Percentiles rank a stretch among this genome's conserved stretches.
Conservation (phyloP, 768 basidiomycete genomes). For the Mycena crocata region DNA sequence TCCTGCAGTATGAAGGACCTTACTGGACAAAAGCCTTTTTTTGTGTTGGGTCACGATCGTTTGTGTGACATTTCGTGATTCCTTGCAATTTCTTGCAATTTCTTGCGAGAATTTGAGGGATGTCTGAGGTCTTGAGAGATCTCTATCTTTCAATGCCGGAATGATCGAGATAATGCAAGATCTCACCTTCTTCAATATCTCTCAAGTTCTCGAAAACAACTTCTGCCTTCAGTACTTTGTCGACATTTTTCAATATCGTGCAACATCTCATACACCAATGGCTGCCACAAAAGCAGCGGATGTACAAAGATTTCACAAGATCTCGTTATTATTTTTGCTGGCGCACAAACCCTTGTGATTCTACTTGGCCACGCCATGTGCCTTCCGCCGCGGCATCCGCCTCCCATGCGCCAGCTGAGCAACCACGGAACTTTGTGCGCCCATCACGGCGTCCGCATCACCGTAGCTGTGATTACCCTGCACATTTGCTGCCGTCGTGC, state of each 20-base stretch:
- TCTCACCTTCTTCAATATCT: not conserved
- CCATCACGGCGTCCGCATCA: no score
- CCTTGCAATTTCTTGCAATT: slow-evolving; percentile 2
- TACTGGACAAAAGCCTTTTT: slow-evolving; percentile 10
- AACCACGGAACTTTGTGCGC: no score
- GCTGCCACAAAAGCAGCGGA: not conserved
- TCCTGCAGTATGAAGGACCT: slow-evolving; percentile 28
- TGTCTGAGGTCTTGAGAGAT: not conserved
- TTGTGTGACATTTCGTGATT: not conserved
- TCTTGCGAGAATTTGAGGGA: not conserved
- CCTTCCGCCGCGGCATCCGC: not conserved
- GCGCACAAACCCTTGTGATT: not conserved
- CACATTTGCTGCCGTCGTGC: no score
- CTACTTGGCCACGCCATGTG: not conserved
- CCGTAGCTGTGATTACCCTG: no score
- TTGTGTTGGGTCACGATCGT: not conserved
- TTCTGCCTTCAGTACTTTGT: not conserved
- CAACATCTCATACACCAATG: not conserved
- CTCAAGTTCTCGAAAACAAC: not conserved
- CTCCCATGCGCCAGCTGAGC: no score
- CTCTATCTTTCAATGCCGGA: not conserved
- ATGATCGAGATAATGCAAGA: not conserved
- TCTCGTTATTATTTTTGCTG: not conserved
- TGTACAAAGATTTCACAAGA: not conserved
- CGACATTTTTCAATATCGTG: not conserved